These are phyloP conservation scores for Seminavis robusta DNA, from an alignment of 108 stramenopile species.

Conservation along the genomic window DNA sequence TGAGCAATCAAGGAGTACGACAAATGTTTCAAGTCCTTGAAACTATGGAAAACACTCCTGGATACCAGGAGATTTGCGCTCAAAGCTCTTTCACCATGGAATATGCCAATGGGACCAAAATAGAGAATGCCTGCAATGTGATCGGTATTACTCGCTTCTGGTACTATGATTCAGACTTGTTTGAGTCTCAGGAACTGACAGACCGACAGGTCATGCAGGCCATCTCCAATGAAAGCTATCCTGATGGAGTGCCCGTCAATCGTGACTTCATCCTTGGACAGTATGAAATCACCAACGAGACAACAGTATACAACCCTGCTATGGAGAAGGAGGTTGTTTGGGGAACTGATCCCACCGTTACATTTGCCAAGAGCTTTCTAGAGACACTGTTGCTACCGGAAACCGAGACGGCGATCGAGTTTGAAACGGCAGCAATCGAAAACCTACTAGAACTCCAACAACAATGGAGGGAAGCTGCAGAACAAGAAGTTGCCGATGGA, in stretches of 20 bases:
- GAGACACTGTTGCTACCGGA: not conserved
- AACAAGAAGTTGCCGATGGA: not conserved
- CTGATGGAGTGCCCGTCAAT: not conserved
- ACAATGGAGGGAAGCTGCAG: constrained; percentile 1
- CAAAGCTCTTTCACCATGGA: not conserved
- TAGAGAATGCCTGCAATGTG: constrained; percentile 8
- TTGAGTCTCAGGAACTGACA: not conserved
- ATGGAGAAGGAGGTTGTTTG: too few species aligned
- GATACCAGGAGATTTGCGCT: constrained; percentile 16
- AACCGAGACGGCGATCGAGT: not conserved
- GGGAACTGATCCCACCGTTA: not conserved
- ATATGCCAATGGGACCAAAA: constrained; percentile 2
- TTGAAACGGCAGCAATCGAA: constrained; percentile 2
- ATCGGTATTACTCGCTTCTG: constrained; percentile 8
- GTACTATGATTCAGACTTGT: constrained; percentile 8
- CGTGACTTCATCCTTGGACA: constrained; percentile 5
- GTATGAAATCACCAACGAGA: not conserved
- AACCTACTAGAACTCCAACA: constrained; percentile 1
- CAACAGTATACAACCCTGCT: too few species aligned
- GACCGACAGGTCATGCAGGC: constrained; percentile 8
- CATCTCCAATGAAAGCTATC: constrained; percentile 3
- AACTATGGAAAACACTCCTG: not conserved
- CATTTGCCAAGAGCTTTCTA: not conserved
- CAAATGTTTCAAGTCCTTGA: constrained; percentile 13
- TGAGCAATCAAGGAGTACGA: constrained; percentile 1